phyloP scores from a whole-genome alignment of 2,329 filamentous ascomycete species.

The Colletotrichum truncatum region DNA sequence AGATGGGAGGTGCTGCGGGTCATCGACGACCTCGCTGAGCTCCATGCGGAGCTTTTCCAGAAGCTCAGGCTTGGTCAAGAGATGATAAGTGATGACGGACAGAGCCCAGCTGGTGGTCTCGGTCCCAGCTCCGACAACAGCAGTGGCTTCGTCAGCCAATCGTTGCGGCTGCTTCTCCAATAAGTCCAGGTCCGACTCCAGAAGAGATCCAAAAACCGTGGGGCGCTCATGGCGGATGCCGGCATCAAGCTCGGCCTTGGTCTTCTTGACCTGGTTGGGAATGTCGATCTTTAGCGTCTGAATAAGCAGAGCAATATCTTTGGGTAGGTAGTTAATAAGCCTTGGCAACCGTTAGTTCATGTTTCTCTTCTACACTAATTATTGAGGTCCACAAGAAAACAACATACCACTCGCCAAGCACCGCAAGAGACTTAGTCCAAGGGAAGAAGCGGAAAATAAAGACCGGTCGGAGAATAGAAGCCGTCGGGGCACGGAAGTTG shows the following conservation, averaged over 20 bases:
- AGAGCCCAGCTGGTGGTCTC: constrained; percentile 40
- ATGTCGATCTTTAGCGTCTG: constrained; percentile 29
- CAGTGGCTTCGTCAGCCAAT: constrained; percentile 27
- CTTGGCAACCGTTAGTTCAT: not conserved
- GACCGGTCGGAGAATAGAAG: constrained; percentile 32
- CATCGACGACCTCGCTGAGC: constrained; percentile 36
- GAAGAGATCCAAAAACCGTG: constrained; percentile 29
- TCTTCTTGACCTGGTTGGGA: constrained; percentile 25
- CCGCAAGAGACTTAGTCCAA: constrained; percentile 29
- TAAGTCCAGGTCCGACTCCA: constrained; percentile 28
- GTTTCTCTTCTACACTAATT: too few species aligned
- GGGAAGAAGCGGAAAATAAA: constrained; percentile 38
- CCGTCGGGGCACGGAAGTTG: constrained; percentile 39
- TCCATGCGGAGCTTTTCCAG: constrained; percentile 41
- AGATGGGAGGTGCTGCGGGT: constrained; percentile 36
- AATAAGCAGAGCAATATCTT: constrained; percentile 27
- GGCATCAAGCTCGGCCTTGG: constrained; percentile 29
- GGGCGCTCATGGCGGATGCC: constrained; percentile 31
- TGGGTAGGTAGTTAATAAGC: constrained; percentile 29
- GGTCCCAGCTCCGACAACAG: constrained; percentile 30
- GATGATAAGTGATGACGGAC: constrained; percentile 44
- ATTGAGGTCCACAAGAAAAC: rapidly evolving
- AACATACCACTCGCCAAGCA: constrained; percentile 27
- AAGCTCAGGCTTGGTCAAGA: constrained; percentile 43
- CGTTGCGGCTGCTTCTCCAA: constrained; percentile 22